Base-by-base conservation (phyloP, 208 protist genomes). In the Acanthamoeba triangularis region DNA sequence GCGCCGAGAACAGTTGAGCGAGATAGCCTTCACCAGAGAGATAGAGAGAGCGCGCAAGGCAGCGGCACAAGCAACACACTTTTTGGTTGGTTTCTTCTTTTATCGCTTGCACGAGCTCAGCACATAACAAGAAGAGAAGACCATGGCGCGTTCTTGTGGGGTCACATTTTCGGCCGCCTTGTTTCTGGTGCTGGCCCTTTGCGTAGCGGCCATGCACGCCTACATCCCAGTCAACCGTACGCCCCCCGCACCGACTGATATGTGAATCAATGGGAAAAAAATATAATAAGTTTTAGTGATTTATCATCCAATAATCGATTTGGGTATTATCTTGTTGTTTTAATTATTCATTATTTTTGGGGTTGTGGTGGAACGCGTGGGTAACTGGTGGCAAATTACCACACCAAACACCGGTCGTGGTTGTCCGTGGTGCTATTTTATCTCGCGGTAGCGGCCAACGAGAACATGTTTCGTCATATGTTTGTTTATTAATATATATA, bases 221-320 rank as follows among this genome's bases (percentile, higher is more conserved):
- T 90, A 90, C 59, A 67, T 90, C n/a, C 54, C 49, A n/a, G 84
- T 90, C 84, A 90, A 90, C 49, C 23, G 84, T 90, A 90, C 80
- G 44, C 18, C 8, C 33, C 37, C 80, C 20, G 5, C 35, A 11
- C n/a, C 20, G n/a, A 33, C 35, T 67, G 4, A 20, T 11, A 5
- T 7, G 2, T 85, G 3, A 82, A 35, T 35, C 16, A 52, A n/a
- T n/a, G n/a, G n/a, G n/a, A n/a, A 44, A 25, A 14, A 20, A 28
- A 35, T 80, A 47, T 18, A 28, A 33, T 78, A 78, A 44, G 10
- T 85, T n/a, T 49, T 28, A 59, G 10, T 87, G 0, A 87, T 87
- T 87, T 87, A 33, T 56, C 10, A 11, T 8, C 28, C 69, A 14
- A 78, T 78, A 41, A 25, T 78, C n/a, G 0, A 78, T 18, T 1